Evolutionary conservation across 2,329 filamentous ascomycete species (phyloP), one percentile per base, ranked within the genome.

Genomic region (Stagonosporopsis vannaccii): DNA sequence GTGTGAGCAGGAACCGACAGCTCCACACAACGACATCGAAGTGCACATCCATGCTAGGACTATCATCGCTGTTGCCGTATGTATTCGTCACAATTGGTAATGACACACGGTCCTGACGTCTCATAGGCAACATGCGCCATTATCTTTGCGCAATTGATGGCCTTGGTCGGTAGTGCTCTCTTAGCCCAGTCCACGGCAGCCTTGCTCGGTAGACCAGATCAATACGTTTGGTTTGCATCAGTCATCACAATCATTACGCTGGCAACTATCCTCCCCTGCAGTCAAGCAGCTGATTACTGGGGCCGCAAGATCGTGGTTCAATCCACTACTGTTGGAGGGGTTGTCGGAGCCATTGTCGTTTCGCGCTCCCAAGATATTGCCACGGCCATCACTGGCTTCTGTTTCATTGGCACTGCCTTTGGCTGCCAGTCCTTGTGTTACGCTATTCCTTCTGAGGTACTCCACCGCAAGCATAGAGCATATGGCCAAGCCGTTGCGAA

Each of bases 341-440:
- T 46, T 17, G 30, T 36, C 4, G 43, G 43, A 37, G 15, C 43
- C 2, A 46, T 46, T 22, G 35, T 46, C 30, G 20, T 46, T 3
- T 36, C 43, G 1, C 20, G 43, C 11, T 22, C 43, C 5, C 43
- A 36, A 30, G 35, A 46, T 32, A 37, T 46, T 11, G 20, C 32
- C 13, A 46, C 30, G 7, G 43, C 43, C 2, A 46, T 46, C 8
- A 32, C 43, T 22, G 43, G 43, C 17, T 17, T 37, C 8, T 30
- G 23, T 6, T 7, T 46, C 13, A 9, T 46, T 11, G 43, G 32
- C 43, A 8, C 15, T 7, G 43, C 43, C 9, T 36, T n/a, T 7
- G 32, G 43, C 43, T 36, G 43, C 19, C 43, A 46, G 22, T 36
- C 43, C 15, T 23, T 46, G 4, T 46, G 43, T 32, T 46, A 46